Evolutionary conservation across 768 basidiomycete species (phyloP), one percentile per base, ranked within the genome.

Genomic region (Termitomyces sp.): DNA sequence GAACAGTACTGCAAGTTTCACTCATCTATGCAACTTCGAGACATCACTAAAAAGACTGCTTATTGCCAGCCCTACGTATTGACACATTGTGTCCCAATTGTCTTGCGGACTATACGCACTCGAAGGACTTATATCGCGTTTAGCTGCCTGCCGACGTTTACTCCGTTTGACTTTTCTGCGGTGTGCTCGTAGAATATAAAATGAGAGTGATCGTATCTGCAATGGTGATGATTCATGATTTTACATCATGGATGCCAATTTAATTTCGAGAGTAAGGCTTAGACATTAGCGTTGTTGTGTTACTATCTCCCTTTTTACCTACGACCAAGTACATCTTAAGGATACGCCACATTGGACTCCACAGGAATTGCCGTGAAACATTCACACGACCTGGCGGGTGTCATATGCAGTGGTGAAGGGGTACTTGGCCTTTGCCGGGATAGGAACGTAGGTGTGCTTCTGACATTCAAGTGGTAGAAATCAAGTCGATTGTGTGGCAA

Each of bases 1-100:
- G 76, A 81, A 60, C 79, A 81, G 60, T 80, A 81, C 53, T 78
- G 80, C 80, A 66, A 56, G 80, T 31, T 17, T 1, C 40, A 31
- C 42, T 53, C 9, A 11, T 10, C 5, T 5, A 17, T 7, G 37
- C 10, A 3, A 11, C 1, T 53, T 53, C 12, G 52, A 20, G 29
- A 5, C 17, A 17, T 42, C 25, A 31, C 15, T 54, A 10, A 42
- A 8, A 54, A 4, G 29, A 17, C 15, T 40, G 8, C 31, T 40
- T 29, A 1, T 29, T 25, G 3, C 4, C 37, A 83, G 82, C 77
- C n/a, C 80, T 74, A 0, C 74, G 75, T 47, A 75, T 81, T 59
- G 69, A 78, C 56, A 71, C 70, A 42, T 62, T 69, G 59, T 82
- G 81, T 61, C 79, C 80, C 25, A 64, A 65, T 37, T 82, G 80